Percentiles rank a stretch among this genome's conserved stretches.
phyloP scores from a whole-genome alignment of 306 rosid genomes.

The Quercus aquifolioides region DNA sequence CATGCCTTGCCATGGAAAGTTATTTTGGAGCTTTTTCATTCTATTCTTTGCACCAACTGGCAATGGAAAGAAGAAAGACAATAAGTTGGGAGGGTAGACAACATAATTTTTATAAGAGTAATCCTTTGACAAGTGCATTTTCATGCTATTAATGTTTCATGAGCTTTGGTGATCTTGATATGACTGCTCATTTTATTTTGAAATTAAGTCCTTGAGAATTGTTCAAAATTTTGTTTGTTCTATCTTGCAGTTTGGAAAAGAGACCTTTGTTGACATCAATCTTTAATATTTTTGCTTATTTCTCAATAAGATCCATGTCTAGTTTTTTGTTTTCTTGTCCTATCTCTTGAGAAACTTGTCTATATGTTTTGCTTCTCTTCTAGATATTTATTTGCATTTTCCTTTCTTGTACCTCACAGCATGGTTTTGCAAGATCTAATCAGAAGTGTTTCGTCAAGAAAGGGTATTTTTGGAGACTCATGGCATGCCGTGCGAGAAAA shows the following conservation, averaged over 20 bases:
- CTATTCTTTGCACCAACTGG: too few species aligned
- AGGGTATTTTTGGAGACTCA: slow-evolving; percentile 55
- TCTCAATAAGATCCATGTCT: neutral
- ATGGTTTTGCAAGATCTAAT: slow-evolving; percentile 83
- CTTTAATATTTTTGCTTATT: neutral
- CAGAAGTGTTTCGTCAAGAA: slow-evolving; percentile 55
- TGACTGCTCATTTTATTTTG: neutral
- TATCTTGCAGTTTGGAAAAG: slow-evolving; percentile 10
- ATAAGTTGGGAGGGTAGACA: too few species aligned
- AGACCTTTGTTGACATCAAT: slow-evolving; percentile 1
- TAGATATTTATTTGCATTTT: slow-evolving; percentile 27
- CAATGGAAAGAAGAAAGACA: too few species aligned
- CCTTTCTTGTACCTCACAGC: slow-evolving; percentile 49
- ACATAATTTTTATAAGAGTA: too few species aligned
- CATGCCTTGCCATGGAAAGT: too few species aligned
- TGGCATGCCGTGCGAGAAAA: slow-evolving; percentile 63
- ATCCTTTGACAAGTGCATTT: too few species aligned
- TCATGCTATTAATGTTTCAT: neutral
- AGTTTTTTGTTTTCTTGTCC: neutral
- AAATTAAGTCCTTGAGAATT: neutral
- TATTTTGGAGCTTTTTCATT: too few species aligned
- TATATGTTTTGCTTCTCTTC: slow-evolving; percentile 3
- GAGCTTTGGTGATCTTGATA: neutral
- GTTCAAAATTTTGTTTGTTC: neutral
- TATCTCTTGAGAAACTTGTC: slow-evolving; percentile 1